Conservation (phyloP, 768 basidiomycete genomes). For the Rhizopogon vinicolor region DNA sequence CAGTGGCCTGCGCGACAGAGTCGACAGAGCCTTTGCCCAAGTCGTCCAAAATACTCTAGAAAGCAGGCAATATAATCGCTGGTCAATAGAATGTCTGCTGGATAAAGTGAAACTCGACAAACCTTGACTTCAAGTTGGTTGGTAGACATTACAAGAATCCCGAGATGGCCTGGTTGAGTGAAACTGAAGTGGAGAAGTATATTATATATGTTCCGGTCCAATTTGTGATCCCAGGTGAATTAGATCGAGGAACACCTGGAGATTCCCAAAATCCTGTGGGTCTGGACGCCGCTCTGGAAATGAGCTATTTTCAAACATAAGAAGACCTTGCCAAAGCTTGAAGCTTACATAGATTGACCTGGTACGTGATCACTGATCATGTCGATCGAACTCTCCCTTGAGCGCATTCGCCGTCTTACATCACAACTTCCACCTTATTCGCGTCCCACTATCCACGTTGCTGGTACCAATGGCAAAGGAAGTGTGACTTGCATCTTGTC, state of each 20-base stretch:
- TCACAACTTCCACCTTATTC: slow-evolving; percentile 53
- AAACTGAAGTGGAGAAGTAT: too few species aligned
- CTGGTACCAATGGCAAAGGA: slow-evolving; percentile 98
- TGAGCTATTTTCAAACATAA: too few species aligned
- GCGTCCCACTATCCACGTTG: slow-evolving; percentile 84
- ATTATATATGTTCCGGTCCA: neutral
- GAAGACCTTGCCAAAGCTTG: too few species aligned
- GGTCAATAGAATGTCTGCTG: neutral
- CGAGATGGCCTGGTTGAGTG: neutral
- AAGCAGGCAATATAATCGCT: neutral
- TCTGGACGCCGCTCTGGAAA: too few species aligned
- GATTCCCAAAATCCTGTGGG: too few species aligned
- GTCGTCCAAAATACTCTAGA: slow-evolving; percentile 8
- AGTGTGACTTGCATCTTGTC: slow-evolving; percentile 82
- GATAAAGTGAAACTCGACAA: neutral
- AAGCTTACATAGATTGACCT: too few species aligned
- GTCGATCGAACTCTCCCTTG: slow-evolving; percentile 68
- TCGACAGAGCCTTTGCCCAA: slow-evolving; percentile 18
- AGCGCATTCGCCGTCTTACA: slow-evolving; percentile 52
- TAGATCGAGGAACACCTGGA: too few species aligned
- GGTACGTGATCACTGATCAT: slow-evolving; percentile 33
- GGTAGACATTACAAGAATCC: slow-evolving; percentile 7
- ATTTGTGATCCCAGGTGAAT: too few species aligned
- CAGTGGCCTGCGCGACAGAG: slow-evolving; percentile 13
- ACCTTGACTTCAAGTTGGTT: slow-evolving; percentile 14